Percentiles rank a stretch among this genome's conserved stretches.
Conservation (phyloP, 169 alveolate species). For the Perkinsus olseni region DNA sequence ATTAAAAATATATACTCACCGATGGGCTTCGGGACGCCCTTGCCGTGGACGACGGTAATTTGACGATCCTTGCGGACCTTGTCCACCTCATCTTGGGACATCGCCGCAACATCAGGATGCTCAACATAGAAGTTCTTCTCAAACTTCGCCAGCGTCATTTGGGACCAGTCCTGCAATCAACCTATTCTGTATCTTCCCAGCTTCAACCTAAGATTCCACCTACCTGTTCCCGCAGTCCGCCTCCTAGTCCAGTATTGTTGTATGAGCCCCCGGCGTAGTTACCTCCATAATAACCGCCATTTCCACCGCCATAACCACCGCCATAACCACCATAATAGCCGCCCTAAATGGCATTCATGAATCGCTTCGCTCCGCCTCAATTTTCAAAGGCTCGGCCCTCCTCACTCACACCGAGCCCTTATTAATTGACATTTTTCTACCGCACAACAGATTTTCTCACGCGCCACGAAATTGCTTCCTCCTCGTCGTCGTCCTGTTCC, state of each 20-base stretch:
- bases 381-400: not conserved
- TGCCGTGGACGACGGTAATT: slow-evolving; percentile 66
- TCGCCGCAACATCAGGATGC: slow-evolving; percentile 59
- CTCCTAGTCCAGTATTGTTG: slow-evolving; percentile 5
- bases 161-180: slow-evolving; percentile 57
- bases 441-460: not conserved
- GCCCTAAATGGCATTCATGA: not conserved
- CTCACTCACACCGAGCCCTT: not conserved
- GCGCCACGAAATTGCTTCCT: too few relatives aligned
- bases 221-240: slow-evolving; percentile 12
- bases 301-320: slow-evolving; percentile 13
- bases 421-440: not conserved
- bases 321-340: not conserved
- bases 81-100: slow-evolving; percentile 60
- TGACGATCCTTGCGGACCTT: slow-evolving; percentile 51
- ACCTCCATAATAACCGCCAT: slow-evolving; percentile 19
- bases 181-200: slow-evolving; percentile 4
- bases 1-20: slow-evolving; percentile 25
- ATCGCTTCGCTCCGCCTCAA: not conserved
- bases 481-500: not conserved
- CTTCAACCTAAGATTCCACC: slow-evolving; percentile 55
- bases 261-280: not conserved
- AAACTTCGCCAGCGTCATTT: slow-evolving; percentile 58
- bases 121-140: slow-evolving; percentile 79
- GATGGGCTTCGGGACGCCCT: slow-evolving; percentile 75